These are phyloP conservation scores for Avicennia marina DNA, from an alignment of 257 asterid genomes.

Conservation along the genomic window DNA sequence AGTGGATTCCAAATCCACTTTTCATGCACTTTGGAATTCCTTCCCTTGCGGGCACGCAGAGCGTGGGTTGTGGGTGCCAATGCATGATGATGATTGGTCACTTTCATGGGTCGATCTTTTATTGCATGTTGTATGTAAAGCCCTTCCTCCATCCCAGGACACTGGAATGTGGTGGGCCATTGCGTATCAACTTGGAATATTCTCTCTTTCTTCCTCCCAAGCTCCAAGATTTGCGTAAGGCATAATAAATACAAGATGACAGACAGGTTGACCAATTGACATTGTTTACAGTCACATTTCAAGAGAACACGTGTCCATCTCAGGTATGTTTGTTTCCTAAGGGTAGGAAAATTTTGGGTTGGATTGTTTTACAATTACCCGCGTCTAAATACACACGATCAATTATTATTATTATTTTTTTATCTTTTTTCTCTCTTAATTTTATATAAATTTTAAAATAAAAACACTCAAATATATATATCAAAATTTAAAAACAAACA, in stretches of 20 bases:
- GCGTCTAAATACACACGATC: too few species aligned
- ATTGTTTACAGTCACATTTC: background rate
- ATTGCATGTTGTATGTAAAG: background rate
- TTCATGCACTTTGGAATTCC: too few species aligned
- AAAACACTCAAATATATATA: too few species aligned
- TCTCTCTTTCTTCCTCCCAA: background rate
- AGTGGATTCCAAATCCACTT: conserved; percentile 1
- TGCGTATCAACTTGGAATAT: background rate
- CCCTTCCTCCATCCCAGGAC: background rate
- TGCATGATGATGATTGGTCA: conserved; percentile 6
- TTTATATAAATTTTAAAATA: too few species aligned
- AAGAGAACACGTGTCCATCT: conserved; percentile 1
- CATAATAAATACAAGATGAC: background rate
- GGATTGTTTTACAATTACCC: too few species aligned
- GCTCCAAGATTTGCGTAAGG: background rate
- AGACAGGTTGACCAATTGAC: background rate
- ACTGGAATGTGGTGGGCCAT: conserved; percentile 12
- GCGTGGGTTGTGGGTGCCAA: too few species aligned
- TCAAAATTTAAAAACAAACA: too few species aligned
- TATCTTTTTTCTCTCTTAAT: too few species aligned
- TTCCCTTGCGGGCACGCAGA: too few species aligned
- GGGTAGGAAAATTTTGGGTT: too few species aligned
- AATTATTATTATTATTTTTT: too few species aligned
- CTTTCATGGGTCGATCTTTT: conserved; percentile 6
- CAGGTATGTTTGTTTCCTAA: too few species aligned